phyloP scores from a whole-genome alignment of 371 early-diverging fungal species.

The Synchytrium microbalum region DNA sequence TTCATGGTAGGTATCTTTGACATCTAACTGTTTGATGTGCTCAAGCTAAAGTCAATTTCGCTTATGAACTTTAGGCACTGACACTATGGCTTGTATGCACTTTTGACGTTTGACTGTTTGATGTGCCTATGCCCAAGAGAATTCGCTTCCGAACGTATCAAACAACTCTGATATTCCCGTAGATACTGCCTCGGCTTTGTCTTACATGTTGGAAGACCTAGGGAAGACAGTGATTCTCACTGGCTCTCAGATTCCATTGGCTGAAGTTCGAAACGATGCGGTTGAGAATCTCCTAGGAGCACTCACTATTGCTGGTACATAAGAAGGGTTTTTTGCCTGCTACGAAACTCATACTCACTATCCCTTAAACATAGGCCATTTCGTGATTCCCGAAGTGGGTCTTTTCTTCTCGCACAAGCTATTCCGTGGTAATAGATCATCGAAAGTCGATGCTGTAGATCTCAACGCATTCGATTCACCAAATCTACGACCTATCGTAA shows the following conservation, averaged over 20 bases:
- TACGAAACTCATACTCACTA: slow-evolving; percentile 44
- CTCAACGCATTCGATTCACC: slow-evolving; percentile 96
- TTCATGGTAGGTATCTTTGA: too few relatives aligned
- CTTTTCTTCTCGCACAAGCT: slow-evolving; percentile 91
- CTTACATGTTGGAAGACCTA: slow-evolving; percentile 92
- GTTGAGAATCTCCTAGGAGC: slow-evolving; percentile 88
- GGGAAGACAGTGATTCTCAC: slow-evolving; percentile 97
- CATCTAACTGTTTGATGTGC: slow-evolving; percentile 32
- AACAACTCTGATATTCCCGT: slow-evolving; percentile 14
- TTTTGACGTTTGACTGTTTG: slow-evolving; percentile 41
- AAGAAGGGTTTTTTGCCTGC: background rate
- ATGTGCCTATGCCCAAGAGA: background rate
- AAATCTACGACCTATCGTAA: slow-evolving; percentile 79
- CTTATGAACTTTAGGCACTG: too few relatives aligned
- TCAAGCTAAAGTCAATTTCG: slow-evolving; percentile 20
- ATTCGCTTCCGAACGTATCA: background rate
- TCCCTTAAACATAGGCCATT: slow-evolving; percentile 58
- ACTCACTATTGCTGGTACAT: slow-evolving; percentile 33
- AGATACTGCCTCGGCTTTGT: slow-evolving; percentile 68
- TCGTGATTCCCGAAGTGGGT: slow-evolving; percentile 93
- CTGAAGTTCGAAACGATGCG: slow-evolving; percentile 95
- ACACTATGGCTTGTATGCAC: slow-evolving; percentile 86
- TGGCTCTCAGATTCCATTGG: slow-evolving; percentile 80
- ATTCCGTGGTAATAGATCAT: slow-evolving; percentile 90
- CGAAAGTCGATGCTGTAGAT: slow-evolving; percentile 88